Percentiles rank a stretch among this genome's conserved stretches.
Evolutionary conservation across 805 yeast genomes (phyloP).

Genomic region (Candida khao-thaluensis): DNA sequence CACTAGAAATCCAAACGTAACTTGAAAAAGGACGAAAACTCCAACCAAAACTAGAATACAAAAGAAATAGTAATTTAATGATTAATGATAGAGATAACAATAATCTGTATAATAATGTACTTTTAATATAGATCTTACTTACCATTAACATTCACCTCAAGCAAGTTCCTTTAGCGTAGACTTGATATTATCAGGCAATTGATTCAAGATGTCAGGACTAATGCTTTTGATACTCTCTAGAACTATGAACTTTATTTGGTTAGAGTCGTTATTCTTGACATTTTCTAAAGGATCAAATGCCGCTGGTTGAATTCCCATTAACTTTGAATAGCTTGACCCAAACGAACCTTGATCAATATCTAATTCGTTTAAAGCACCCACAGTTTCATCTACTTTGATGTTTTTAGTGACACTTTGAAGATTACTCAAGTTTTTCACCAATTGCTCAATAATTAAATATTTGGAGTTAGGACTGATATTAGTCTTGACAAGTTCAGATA

Average conservation of each 20-base stretch:
- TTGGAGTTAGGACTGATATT: constrained; percentile 24
- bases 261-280: constrained; percentile 38
- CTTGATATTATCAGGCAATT: constrained; percentile 23
- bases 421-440: constrained; percentile 28
- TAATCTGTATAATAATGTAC: constrained; percentile 9
- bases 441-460: constrained; percentile 31
- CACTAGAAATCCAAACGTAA: no score
- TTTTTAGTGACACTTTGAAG: constrained; percentile 27
- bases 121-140: constrained; percentile 8
- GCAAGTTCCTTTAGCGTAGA: constrained; percentile 5
- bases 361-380: constrained; percentile 39
- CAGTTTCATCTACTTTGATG: not conserved
- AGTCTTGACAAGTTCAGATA: constrained; percentile 40
- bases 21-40: no score
- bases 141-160: not conserved
- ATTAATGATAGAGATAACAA: constrained; percentile 10
- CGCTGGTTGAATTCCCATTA: constrained; percentile 59
- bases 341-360: constrained; percentile 71
- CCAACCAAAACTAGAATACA: not conserved
- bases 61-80: constrained; percentile 1
- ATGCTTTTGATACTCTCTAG: constrained; percentile 27
- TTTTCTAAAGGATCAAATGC: constrained; percentile 71
- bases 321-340: constrained; percentile 80
- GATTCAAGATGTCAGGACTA: constrained; percentile 25
- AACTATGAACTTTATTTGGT: constrained; percentile 27